phyloP scores from a whole-genome alignment of 495 filamentous ascomycete species.

The Talaromyces borbonicus region DNA sequence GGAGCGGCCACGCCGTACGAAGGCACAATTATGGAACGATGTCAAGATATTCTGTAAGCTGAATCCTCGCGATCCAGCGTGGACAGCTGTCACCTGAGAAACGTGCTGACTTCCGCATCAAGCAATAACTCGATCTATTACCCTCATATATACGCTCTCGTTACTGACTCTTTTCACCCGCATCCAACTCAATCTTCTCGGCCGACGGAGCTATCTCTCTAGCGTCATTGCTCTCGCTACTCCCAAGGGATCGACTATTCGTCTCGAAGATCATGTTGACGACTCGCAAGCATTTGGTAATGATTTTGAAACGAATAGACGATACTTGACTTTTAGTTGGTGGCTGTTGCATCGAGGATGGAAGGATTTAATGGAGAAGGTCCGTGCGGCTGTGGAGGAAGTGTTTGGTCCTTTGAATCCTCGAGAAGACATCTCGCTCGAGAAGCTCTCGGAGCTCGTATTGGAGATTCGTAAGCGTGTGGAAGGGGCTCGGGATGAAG shows the following conservation, averaged over 20 bases:
- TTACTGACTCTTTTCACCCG: slow-evolving; percentile 87
- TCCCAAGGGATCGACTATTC: slow-evolving; percentile 58
- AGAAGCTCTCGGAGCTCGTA: slow-evolving; percentile 66
- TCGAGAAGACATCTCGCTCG: slow-evolving; percentile 75
- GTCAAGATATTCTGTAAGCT: slow-evolving; percentile 85
- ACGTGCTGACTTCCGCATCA: slow-evolving; percentile 19
- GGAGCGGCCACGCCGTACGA: slow-evolving; percentile 59
- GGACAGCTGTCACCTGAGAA: background rate
- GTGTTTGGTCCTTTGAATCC: slow-evolving; percentile 78
- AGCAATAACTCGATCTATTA: slow-evolving; percentile 83
- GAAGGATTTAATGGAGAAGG: slow-evolving; percentile 66
- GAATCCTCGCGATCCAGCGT: background rate
- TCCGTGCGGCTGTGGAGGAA: slow-evolving; percentile 71
- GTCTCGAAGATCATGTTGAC: slow-evolving; percentile 81
- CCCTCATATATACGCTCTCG: slow-evolving; percentile 81
- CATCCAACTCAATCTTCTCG: slow-evolving; percentile 94
- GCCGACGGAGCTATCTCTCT: slow-evolving; percentile 87
- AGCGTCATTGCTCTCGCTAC: slow-evolving; percentile 85
- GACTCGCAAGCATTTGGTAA: slow-evolving; percentile 70
- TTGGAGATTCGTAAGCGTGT: slow-evolving; percentile 69
- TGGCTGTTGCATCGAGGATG: slow-evolving; percentile 92
- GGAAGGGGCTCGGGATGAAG: slow-evolving; percentile 63
- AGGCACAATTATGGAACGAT: slow-evolving; percentile 93
- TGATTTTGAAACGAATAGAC: slow-evolving; percentile 88
- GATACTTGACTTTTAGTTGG: slow-evolving; percentile 95